phyloP scores from a whole-genome alignment of 106 monocot species.

The Posidonia australis region DNA sequence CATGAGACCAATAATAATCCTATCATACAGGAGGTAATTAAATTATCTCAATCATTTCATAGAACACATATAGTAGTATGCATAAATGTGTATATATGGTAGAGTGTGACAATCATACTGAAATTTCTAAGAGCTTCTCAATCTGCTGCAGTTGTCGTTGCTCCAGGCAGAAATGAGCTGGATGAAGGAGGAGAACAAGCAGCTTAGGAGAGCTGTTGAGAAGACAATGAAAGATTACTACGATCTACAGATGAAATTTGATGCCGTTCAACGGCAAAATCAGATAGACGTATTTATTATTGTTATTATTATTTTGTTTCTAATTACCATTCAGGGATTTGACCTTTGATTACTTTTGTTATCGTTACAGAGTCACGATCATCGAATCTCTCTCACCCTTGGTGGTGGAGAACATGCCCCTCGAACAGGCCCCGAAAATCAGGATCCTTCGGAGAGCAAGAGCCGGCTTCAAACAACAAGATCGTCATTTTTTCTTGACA shows the following conservation, averaged over 20 bases:
- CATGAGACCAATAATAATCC: background rate
- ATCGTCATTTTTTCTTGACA: background rate
- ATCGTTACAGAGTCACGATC: slow-evolving; percentile 17
- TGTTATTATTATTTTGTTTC: background rate
- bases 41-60: too few species aligned
- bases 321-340: background rate
- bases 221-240: slow-evolving; percentile 47
- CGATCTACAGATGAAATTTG: slow-evolving; percentile 46
- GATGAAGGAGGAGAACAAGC: slow-evolving; percentile 63
- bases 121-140: too few species aligned
- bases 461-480: background rate
- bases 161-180: slow-evolving; percentile 37
- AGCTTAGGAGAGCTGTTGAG: slow-evolving; percentile 28
- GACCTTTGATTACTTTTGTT: too few species aligned
- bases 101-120: too few species aligned
- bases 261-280: slow-evolving; percentile 16
- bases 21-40: slow-evolving; percentile 11
- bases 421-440: too few species aligned
- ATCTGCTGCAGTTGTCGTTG: slow-evolving; percentile 23
- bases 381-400: slow-evolving; percentile 31
- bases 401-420: slow-evolving; percentile 8
- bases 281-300: background rate
- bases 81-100: slow-evolving; percentile 2
- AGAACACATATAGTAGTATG: background rate
- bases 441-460: background rate